Evolutionary conservation across 192 early-diverging fungal genomes (phyloP).

Genomic region (Funneliformis mosseae): DNA sequence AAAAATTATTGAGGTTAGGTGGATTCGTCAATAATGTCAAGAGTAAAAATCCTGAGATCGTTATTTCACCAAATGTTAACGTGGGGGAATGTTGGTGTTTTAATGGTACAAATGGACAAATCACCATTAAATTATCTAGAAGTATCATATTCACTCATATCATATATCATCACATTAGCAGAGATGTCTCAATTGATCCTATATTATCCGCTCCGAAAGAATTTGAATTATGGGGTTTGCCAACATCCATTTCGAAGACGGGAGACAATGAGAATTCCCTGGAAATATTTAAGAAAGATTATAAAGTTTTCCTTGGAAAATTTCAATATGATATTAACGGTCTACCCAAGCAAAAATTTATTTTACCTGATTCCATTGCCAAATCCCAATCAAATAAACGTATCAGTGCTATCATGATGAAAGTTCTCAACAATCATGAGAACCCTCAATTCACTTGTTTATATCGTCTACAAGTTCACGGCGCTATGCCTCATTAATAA

Average conservation of each 20-base stretch:
- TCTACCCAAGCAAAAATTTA: neutral
- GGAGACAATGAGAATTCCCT: neutral
- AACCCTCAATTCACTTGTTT: neutral
- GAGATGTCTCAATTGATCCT: constrained; percentile 16
- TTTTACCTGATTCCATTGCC: neutral
- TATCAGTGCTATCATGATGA: constrained; percentile 8
- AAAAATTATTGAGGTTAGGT: constrained; percentile 6
- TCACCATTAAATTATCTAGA: constrained; percentile 17
- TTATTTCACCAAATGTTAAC: constrained; percentile 8
- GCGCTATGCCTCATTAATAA: neutral
- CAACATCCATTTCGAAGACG: neutral
- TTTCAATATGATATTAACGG: constrained; percentile 18
- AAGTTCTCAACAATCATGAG: neutral
- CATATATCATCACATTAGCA: neutral
- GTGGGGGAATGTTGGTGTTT: constrained; percentile 30
- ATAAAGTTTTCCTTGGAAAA: neutral
- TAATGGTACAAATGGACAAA: constrained; percentile 20
- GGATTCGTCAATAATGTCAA: neutral
- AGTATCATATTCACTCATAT: neutral
- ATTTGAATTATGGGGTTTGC: constrained; percentile 31
- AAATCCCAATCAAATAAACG: neutral
- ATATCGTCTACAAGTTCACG: neutral
- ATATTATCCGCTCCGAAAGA: constrained; percentile 13
- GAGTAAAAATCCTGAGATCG: neutral
- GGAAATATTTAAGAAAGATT: constrained; percentile 1